Conservation (phyloP, 2,329 filamentous ascomycete species). For the Davidsoniella australis region DNA sequence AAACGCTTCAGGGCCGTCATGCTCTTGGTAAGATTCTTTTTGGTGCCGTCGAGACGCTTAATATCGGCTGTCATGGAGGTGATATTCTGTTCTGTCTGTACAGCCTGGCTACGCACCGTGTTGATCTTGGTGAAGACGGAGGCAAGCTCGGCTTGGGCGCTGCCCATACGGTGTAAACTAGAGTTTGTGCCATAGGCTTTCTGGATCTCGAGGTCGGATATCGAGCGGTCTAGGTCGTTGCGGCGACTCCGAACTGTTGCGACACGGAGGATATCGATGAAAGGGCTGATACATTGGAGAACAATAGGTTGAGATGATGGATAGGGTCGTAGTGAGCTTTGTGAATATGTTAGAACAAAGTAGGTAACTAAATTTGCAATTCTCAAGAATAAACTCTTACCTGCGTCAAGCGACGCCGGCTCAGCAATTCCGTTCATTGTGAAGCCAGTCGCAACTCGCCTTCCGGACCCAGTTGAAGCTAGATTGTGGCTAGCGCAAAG, state of each 20-base stretch:
- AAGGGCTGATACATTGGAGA: constrained; percentile 75
- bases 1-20: constrained; percentile 96
- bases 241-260: constrained; percentile 58
- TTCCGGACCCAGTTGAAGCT: too few species aligned
- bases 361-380: constrained; percentile 8
- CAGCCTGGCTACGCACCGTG: constrained; percentile 70
- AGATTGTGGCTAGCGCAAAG: too few species aligned
- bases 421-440: constrained; percentile 17
- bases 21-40: constrained; percentile 85
- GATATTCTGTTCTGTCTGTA: constrained; percentile 87
- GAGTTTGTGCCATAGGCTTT: constrained; percentile 77
- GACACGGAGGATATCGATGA: constrained; percentile 60
- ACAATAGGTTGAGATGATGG: constrained; percentile 81
- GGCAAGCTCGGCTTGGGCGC: constrained; percentile 75
- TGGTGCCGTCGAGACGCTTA: constrained; percentile 89
- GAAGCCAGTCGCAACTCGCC: background rate
- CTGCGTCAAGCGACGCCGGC: constrained; percentile 27
- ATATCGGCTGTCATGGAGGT: constrained; percentile 99
- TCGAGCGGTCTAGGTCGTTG: constrained; percentile 65
- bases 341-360: constrained; percentile 13
- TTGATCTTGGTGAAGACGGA: constrained; percentile 91
- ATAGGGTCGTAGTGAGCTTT: constrained; percentile 75
- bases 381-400: constrained; percentile 18
- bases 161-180: constrained; percentile 79
- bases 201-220: constrained; percentile 52